Base-by-base conservation (phyloP, 352 stramenopile species). In the Phytophthora lateralis region DNA sequence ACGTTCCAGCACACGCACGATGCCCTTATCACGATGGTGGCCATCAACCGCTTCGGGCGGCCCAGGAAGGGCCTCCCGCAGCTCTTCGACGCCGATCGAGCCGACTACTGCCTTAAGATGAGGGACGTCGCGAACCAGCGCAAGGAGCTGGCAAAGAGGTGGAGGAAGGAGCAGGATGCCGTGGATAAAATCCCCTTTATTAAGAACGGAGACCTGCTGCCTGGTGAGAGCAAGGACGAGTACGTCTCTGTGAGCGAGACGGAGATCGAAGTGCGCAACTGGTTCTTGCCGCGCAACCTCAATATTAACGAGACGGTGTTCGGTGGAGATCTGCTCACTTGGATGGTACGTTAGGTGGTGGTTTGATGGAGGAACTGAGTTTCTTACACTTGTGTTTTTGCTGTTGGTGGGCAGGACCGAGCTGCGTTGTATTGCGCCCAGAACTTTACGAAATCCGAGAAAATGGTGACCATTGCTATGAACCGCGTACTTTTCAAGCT, bases 231-330 rank as follows among this genome's bases (percentile, higher is more conserved):
- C 38, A 88, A 88, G 48, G 37, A 60, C 24, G 21, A 63, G 41
- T 82, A 77, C 52, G 74, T 88, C 4, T 17, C 75, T 0, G 68
- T 91, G 39, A 66, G 57, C 14, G 83, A 88, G 26, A 90, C 83
- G 48, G 67, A 83, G 44, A 72, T 93, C 30, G 77, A 91, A 69
- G 62, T 90, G 41, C 76, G 80, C 63, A 86, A 91, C 37, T 81
- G 77, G 75, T 89, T 92, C 49, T 55, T 90, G 53, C 80, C 82
- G 18, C 75, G 79, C 63, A 81, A 86, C 46, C 65, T 90, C 34
- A 92, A 92, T 63, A 76, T 82, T 46, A 89, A 89, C 58, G 54
- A 88, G 12, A 89, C 80, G 15, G 69, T 91, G 3, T 91, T 91
- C 26, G 80, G 80, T 44, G 81, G 83, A 20, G 80, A 89, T 30